These are phyloP conservation scores for Pleurotus giganteus DNA, from an alignment of 768 basidiomycete species.

Conservation along the genomic window DNA sequence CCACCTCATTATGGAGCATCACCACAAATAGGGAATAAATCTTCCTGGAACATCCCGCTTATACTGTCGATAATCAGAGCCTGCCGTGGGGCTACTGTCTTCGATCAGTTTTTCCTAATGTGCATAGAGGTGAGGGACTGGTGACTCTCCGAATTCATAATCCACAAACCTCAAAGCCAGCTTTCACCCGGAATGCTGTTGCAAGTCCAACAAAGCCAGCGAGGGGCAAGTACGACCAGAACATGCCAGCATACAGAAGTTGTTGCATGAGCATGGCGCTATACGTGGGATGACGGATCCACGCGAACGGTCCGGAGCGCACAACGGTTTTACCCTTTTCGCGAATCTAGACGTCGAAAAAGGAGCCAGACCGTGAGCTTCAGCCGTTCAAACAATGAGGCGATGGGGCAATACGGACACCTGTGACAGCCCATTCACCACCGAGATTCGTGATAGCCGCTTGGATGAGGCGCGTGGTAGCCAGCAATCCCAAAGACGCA, in stretches of 20 bases:
- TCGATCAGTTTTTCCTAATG: conserved; percentile 28
- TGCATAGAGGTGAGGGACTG: neutral
- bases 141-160: neutral
- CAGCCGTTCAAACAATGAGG: no score
- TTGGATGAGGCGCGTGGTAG: conserved; percentile 14
- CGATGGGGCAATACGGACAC: conserved; percentile 16
- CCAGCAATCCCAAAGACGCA: conserved; percentile 24
- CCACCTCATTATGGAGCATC: no score
- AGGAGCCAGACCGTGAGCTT: no score
- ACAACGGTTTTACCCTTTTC: conserved; percentile 26
- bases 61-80: conserved; percentile 25
- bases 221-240: conserved; percentile 34
- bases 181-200: conserved; percentile 27
- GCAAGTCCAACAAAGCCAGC: conserved; percentile 19
- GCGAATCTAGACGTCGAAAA: conserved; percentile 7
- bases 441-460: conserved; percentile 19
- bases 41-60: conserved; percentile 25
- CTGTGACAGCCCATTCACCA: conserved; percentile 29
- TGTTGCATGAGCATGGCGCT: conserved; percentile 24
- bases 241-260: conserved; percentile 22
- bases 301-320: conserved; percentile 28
- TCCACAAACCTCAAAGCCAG: conserved; percentile 29
- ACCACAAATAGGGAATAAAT: conserved; percentile 27
- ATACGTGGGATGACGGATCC: conserved; percentile 35
- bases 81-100: conserved; percentile 19